These are phyloP conservation scores for Asterella californica DNA, from an alignment of 225 moss, liverwort and hornwort species.

Conservation along the genomic window DNA sequence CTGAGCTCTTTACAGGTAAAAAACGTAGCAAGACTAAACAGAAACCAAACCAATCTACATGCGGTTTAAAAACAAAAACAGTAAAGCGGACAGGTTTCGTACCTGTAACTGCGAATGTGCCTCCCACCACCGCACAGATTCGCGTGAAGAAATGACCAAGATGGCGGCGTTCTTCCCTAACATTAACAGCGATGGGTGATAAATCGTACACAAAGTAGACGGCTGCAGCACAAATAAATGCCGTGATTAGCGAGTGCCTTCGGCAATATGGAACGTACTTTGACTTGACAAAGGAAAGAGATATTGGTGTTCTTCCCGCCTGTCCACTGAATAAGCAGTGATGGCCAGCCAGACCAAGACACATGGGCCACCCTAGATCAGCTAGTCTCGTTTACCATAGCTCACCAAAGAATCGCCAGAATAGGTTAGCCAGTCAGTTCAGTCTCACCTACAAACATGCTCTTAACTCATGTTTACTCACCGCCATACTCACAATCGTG, in stretches of 20 bases:
- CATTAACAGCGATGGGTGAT: conserved; percentile 88
- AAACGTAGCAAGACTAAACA: background rate
- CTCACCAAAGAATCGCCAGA: too few species aligned
- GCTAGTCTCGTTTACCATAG: too few species aligned
- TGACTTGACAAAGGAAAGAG: background rate
- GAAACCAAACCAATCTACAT: background rate
- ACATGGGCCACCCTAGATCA: too few species aligned
- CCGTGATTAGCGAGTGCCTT: background rate
- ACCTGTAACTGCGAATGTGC: conserved; percentile 96
- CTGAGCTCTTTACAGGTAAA: background rate
- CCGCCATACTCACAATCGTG: too few species aligned
- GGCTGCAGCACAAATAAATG: conserved; percentile 47
- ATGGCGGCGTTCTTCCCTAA: conserved; percentile 74
- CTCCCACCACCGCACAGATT: conserved; percentile 89
- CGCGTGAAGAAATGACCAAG: conserved; percentile 94
- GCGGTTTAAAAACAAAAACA: background rate
- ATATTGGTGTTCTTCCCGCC: too few species aligned
- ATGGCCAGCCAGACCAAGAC: too few species aligned
- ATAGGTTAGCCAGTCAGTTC: too few species aligned
- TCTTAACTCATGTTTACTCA: too few species aligned
- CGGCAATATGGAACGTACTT: background rate
- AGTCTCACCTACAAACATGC: too few species aligned
- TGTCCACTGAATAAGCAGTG: too few species aligned
- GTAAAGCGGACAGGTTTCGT: background rate
- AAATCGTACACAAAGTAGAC: conserved; percentile 93